Percentiles rank a stretch among this genome's conserved stretches.
Conservation (phyloP, 2,329 filamentous ascomycete species). For the Myriosclerotinia duriaeana region DNA sequence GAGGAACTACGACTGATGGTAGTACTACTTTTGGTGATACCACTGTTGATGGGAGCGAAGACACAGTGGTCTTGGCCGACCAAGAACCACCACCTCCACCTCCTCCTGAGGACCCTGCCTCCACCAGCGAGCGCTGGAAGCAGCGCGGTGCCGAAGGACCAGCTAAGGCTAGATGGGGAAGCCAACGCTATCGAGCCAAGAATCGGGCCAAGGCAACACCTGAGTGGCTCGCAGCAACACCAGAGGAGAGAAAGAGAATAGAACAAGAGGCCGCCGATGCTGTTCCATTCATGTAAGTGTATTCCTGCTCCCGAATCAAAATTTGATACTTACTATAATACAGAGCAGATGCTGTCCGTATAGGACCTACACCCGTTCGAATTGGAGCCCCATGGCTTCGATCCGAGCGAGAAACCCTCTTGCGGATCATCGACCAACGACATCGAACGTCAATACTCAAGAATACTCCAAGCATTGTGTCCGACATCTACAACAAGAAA, state of each 20-base stretch:
- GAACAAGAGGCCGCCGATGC: neutral
- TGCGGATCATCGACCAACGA: neutral
- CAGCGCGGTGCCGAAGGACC: neutral
- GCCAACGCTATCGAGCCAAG: neutral
- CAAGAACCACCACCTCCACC: neutral
- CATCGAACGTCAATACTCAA: neutral
- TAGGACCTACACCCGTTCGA: neutral
- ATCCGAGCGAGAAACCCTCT: neutral
- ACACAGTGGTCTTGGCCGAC: neutral
- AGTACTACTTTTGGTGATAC: neutral
- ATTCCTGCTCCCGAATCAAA: neutral
- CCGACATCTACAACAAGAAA: neutral
- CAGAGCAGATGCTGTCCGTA: neutral
- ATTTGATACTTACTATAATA: neutral
- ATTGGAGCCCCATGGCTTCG: neutral
- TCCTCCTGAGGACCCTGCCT: neutral
- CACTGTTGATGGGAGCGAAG: neutral
- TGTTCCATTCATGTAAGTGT: neutral
- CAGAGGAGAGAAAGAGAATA: neutral
- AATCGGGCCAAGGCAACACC: neutral
- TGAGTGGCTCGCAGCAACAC: neutral
- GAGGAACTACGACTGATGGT: too few relatives aligned
- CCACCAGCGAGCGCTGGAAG: neutral
- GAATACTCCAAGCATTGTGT: neutral
- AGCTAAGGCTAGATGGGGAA: constrained; percentile 1